Evolutionary conservation across 2,329 filamentous ascomycete species (phyloP), one percentile per base, ranked within the genome.

Genomic region (Xylaria polymorpha): DNA sequence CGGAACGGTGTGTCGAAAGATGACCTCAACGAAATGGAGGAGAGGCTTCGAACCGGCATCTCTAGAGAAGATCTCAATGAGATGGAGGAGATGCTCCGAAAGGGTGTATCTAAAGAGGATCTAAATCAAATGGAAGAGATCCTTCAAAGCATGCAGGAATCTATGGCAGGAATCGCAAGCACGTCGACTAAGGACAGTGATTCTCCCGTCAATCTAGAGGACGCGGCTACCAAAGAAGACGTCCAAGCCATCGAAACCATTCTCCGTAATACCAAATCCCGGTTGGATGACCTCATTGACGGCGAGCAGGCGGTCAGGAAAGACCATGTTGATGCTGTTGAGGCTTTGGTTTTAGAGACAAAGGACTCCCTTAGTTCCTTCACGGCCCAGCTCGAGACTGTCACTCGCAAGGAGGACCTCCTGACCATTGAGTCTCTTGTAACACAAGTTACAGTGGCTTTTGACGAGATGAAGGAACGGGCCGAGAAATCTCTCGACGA

Each of bases 231-330:
- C 39, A 93, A 93, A 77, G 94, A 97, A 73, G 94, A 98, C 74
- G 93, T 94, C 0, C 90, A 95, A 70, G 94, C 94, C 12, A 94
- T 98, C 67, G 95, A 98, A 80, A 97, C 92, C 0, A 90, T 98
- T 58, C 85, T 98, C 14, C 90, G 92, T 50, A 97, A 97, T 78
- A 94, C 94, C 39, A 98, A 98, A 79, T 90, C 91, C 5, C 92
- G 92, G 56, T 84, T 98, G 10, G 95, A 98, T 67, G 94, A 97
- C 68, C 79, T 89, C 22, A 87, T 97, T 59, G 88, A 94, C 60
- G 87, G 89, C 3, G 91, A 94, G 41, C 89, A 92, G 66, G 84
- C 89, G 1, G 89, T 94, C 10, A 85, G 86, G 64, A 91, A 90
- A 74, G 88, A 91, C 41, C 88, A 91, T 62, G 80, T 91, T 32